These are phyloP conservation scores for Mucor piriformis DNA, from an alignment of 371 early-diverging fungal species.

Conservation along the genomic window DNA sequence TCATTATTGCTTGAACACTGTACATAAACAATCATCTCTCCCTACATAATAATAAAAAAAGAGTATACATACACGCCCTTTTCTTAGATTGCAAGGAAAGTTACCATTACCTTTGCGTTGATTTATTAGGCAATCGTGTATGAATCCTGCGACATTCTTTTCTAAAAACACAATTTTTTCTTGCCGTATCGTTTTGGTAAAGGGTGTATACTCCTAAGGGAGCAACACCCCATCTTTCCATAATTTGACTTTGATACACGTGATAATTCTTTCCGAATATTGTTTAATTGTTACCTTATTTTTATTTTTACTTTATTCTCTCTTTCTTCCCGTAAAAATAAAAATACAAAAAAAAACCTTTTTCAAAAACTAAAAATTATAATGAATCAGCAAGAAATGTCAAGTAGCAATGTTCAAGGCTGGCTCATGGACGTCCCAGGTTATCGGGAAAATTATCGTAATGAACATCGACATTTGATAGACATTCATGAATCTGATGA, in stretches of 20 bases:
- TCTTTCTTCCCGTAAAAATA: background rate
- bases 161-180: too few species aligned
- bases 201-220: conserved; percentile 6
- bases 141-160: too few species aligned
- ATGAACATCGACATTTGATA: background rate
- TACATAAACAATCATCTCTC: too few species aligned
- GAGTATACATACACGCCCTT: too few species aligned
- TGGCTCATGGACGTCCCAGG: conserved; percentile 27
- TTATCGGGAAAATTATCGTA: conserved; percentile 16
- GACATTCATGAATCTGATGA: conserved; percentile 1
- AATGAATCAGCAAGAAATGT: conserved; percentile 7
- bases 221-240: conserved; percentile 1
- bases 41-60: too few species aligned
- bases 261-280: conserved; percentile 22
- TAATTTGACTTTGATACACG: conserved; percentile 14
- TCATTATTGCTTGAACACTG: background rate
- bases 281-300: background rate
- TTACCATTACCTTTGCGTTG: too few species aligned
- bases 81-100: too few species aligned
- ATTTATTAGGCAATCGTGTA: too few species aligned
- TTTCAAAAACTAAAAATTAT: background rate
- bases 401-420: conserved; percentile 18
- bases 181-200: too few species aligned
- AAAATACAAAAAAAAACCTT: background rate
- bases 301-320: conserved; percentile 6